Base-by-base conservation (phyloP, 1,284 basidiomycete species). In the Marasmius fiardii region DNA sequence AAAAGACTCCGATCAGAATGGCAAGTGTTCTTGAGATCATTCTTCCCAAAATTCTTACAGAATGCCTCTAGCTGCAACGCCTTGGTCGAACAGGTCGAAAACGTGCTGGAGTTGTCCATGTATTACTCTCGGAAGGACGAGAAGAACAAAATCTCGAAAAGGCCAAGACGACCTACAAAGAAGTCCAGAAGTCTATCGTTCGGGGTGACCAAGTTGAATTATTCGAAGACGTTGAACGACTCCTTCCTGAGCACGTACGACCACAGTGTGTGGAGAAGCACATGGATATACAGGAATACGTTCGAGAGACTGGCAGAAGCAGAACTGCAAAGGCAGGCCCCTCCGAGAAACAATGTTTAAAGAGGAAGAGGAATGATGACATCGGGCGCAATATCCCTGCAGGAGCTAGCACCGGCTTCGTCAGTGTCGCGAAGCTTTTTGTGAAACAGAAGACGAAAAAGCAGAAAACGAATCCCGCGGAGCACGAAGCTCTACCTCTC, bases 1-100 rank as follows among this genome's bases (percentile, higher is more conserved):
- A 95, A 64, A 98, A 96, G 73, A 93, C 93, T 12, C 92, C 95
- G 0, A 95, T 98, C 61, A 92, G 96, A 57, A 95, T 98, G 89
- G 94, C 95, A 67, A 61, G 85, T 66, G 28, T 44, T 8, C 7
- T 54, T 33, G 33, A 47, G n/a, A 44, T 50, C 44, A 34, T 34
- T 20, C 31, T 34, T 24, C 16, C 14, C 18, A 21, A 10, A 41
- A 35, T 50, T 45, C 24, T 49, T 34, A 59, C 43, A 41, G 18
- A 11, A 24, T n/a, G 31, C 55, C 28, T 53, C 14, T 65, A 97
- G 93, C 82, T 99, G 16, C 97, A 99, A 82, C 90, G 97, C 21
- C 83, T 98, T 47, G 97, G 97, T 47, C 84, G 97, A 58, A 99
- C 97, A 0, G 97, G 97, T 18, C 90, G 97, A 53, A 95, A 96